Evolutionary conservation across 345 rosid genomes (phyloP).

Genomic region (Corymbia maculata): DNA sequence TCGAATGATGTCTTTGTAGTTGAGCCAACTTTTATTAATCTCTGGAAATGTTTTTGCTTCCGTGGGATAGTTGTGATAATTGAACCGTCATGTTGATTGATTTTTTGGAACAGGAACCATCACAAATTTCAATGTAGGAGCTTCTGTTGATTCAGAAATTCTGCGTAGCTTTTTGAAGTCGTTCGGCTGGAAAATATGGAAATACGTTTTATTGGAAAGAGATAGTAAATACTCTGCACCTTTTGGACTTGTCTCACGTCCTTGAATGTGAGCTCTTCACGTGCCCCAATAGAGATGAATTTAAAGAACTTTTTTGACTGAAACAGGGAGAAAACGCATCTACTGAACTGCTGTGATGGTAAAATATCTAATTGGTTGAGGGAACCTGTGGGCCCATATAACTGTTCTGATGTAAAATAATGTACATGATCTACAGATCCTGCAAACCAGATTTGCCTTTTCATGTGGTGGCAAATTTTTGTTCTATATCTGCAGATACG

Average conservation of each 20-base stretch:
- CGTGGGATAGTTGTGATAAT: not conserved
- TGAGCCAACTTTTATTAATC: constrained; percentile 81
- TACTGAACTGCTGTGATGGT: constrained; percentile 86
- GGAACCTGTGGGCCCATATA: constrained; percentile 74
- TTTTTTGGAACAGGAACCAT: constrained; percentile 49
- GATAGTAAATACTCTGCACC: constrained; percentile 23
- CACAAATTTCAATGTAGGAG: constrained; percentile 80
- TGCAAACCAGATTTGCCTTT: not conserved
- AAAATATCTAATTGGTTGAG: constrained; percentile 69
- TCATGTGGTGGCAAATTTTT: not conserved
- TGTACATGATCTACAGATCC: not conserved
- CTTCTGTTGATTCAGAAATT: constrained; percentile 62
- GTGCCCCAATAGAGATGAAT: not conserved
- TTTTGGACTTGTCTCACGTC: not conserved
- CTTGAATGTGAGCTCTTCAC: not conserved
- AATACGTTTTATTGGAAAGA: constrained; percentile 85
- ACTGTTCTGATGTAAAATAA: constrained; percentile 63
- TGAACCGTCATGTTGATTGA: not conserved
- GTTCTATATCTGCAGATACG: not conserved
- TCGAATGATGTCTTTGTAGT: constrained; percentile 83
- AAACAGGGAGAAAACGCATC: constrained; percentile 88
- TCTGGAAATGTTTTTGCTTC: not conserved
- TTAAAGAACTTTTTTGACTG: not conserved
- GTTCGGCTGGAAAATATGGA: constrained; percentile 57
- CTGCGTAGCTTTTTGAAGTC: constrained; percentile 93